A percentile compares a stretch with the other conserved stretches of the same genome.
phyloP scores from a whole-genome alignment of 176 grass and related monocot species.

The Raddia guianensis region DNA sequence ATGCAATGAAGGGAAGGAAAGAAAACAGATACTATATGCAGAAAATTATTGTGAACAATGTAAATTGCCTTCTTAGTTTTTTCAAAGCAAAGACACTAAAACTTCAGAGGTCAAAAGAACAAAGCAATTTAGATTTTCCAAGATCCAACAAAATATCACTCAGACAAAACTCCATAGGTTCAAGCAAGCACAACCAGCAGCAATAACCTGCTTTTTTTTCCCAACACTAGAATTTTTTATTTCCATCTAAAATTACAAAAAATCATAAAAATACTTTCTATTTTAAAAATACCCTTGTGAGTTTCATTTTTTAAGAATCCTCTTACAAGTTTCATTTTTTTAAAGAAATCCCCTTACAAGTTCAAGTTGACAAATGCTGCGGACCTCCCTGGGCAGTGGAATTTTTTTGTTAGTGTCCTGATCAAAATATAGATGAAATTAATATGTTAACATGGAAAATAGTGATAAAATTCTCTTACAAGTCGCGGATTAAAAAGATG shows the following conservation, averaged over 20 bases:
- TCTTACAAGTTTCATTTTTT: neutral
- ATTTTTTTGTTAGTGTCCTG: slow-evolving; percentile 94
- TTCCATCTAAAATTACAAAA: too few species aligned
- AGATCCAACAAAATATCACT: neutral
- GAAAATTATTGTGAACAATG: neutral
- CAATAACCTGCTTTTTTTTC: neutral
- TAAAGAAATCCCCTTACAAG: slow-evolving; percentile 61
- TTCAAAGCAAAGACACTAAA: slow-evolving; percentile 2
- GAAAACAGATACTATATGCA: neutral
- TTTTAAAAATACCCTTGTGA: too few species aligned
- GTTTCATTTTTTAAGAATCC: too few species aligned
- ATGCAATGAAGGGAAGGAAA: neutral
- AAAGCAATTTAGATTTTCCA: slow-evolving; percentile 5
- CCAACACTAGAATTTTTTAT: neutral
- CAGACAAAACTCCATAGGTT: neutral
- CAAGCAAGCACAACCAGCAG: neutral
- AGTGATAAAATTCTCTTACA: slow-evolving; percentile 25
- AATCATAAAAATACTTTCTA: too few species aligned
- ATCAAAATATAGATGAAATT: slow-evolving; percentile 39
- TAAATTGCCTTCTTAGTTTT: neutral
- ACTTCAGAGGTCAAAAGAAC: neutral
- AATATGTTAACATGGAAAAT: slow-evolving; percentile 41
- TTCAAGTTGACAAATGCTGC: slow-evolving; percentile 81
- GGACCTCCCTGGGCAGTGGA: slow-evolving; percentile 77
- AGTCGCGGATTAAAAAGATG: slow-evolving; percentile 19